These are phyloP conservation scores for Immersiella caudata DNA, from an alignment of 495 filamentous ascomycete species.

Conservation along the genomic window DNA sequence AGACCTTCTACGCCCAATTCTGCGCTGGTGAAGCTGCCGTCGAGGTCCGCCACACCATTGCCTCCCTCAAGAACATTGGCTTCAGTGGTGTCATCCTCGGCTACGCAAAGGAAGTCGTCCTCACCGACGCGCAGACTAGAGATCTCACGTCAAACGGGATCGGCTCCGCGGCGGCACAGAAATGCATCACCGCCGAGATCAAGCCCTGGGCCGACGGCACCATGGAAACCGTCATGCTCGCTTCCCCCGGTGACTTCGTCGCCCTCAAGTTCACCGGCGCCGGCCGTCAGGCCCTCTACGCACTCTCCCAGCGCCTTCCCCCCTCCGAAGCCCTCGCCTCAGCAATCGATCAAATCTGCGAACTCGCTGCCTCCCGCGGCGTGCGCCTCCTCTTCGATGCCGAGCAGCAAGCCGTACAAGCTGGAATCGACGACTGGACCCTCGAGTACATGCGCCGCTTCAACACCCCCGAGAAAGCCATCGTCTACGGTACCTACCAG, in stretches of 20 bases:
- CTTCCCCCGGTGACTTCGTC: constrained; percentile 77
- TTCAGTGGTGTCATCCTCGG: constrained; percentile 77
- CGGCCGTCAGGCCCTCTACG: constrained; percentile 70
- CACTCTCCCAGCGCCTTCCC: constrained; percentile 58
- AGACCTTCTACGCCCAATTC: constrained; percentile 84
- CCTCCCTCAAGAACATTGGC: constrained; percentile 64
- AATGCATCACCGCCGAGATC: constrained; percentile 62
- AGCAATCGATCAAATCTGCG: constrained; percentile 76
- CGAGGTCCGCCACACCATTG: constrained; percentile 64
- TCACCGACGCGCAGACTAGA: constrained; percentile 53
- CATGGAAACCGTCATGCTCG: constrained; percentile 73
- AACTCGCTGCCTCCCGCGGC: constrained; percentile 68
- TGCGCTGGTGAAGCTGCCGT: constrained; percentile 70
- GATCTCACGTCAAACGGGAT: constrained; percentile 37
- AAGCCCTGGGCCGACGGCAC: constrained; percentile 74
- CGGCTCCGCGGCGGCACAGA: constrained; percentile 40
- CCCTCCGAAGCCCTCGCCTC: constrained; percentile 65
- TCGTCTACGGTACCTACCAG: constrained; percentile 74
- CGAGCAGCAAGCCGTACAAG: constrained; percentile 80
- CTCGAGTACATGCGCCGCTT: constrained; percentile 74
- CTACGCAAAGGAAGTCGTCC: constrained; percentile 74
- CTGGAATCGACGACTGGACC: constrained; percentile 85
- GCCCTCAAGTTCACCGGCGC: constrained; percentile 95
- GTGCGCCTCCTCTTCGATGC: constrained; percentile 86
- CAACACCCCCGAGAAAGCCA: constrained; percentile 60